These are phyloP conservation scores for Penicillium manginii DNA, from an alignment of 495 filamentous ascomycete genomes.

Conservation along the genomic window DNA sequence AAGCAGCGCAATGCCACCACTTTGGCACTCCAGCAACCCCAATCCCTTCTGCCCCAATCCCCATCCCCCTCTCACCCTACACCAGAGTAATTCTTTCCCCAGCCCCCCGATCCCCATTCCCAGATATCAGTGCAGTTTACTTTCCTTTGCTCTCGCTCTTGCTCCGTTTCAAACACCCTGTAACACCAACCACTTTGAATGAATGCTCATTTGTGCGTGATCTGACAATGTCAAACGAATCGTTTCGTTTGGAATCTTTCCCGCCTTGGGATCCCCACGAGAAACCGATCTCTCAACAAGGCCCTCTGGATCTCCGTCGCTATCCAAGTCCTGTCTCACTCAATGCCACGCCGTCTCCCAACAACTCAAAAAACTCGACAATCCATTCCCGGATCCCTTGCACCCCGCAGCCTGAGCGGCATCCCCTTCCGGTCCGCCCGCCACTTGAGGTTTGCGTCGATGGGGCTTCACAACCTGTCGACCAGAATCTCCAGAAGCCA, in stretches of 20 bases:
- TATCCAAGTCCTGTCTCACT: slow-evolving; percentile 27
- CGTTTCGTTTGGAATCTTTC: slow-evolving; percentile 21
- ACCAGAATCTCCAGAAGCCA: slow-evolving; percentile 8
- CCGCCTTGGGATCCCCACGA: slow-evolving; percentile 19
- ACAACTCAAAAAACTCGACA: neutral
- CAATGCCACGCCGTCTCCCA: slow-evolving; percentile 9
- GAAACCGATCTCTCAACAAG: slow-evolving; percentile 9
- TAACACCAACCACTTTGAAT: neutral
- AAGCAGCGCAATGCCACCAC: neutral
- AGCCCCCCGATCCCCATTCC: neutral
- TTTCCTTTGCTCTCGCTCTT: neutral
- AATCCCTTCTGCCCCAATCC: neutral
- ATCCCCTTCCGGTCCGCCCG: slow-evolving; percentile 18
- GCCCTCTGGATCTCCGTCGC: slow-evolving; percentile 6
- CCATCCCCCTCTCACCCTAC: neutral
- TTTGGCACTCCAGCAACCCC: neutral
- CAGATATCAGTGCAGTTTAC: neutral
- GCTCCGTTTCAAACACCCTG: neutral
- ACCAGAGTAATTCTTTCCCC: neutral
- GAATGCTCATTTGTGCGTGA: neutral
- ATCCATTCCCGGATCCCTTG: neutral
- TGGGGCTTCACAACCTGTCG: slow-evolving; percentile 3
- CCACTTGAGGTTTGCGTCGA: slow-evolving; percentile 18
- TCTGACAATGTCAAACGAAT: slow-evolving; percentile 14
- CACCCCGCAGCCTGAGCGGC: slow-evolving; percentile 1